A percentile compares a stretch with the other conserved stretches of the same genome.
phyloP scores from a whole-genome alignment of 768 basidiomycete species.

The Boletus sp. region DNA sequence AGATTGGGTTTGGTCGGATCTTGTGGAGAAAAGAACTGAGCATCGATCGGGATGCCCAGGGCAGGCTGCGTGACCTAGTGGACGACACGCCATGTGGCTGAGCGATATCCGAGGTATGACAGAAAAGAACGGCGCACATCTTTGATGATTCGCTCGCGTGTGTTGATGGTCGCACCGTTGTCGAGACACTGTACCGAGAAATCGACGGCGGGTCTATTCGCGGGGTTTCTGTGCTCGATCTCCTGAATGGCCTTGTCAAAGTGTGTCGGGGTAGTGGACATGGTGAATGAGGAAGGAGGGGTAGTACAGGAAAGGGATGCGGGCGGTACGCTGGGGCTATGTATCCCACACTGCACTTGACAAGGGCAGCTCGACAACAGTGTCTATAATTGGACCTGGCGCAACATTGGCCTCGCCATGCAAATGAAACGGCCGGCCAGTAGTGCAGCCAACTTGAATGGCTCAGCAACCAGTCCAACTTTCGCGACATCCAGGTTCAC shows the following conservation, averaged over 20 bases:
- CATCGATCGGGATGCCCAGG: slow-evolving; percentile 60
- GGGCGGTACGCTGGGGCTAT: background rate
- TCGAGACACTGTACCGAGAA: slow-evolving; percentile 25
- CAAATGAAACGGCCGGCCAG: background rate
- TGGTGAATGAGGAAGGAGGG: slow-evolving; percentile 13
- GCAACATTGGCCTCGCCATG: background rate
- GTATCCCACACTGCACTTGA: slow-evolving; percentile 8
- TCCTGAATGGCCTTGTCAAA: slow-evolving; percentile 30
- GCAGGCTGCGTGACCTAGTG: slow-evolving; percentile 68
- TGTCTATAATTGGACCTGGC: slow-evolving; percentile 18
- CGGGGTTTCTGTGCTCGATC: slow-evolving; percentile 28
- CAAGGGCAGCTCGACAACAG: background rate
- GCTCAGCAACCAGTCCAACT: background rate
- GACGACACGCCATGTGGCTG: background rate
- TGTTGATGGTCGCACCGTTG: slow-evolving; percentile 23
- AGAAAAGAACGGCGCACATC: slow-evolving; percentile 17
- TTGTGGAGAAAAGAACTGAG: slow-evolving; percentile 67
- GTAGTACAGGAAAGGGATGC: slow-evolving; percentile 10
- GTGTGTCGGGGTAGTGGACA: slow-evolving; percentile 18
- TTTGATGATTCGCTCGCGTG: slow-evolving; percentile 25
- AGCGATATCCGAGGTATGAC: background rate
- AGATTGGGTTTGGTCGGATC: slow-evolving; percentile 67
- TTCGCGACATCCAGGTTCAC: background rate
- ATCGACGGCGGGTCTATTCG: slow-evolving; percentile 15
- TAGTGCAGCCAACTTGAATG: background rate